These are phyloP conservation scores for Pachyrhizus erosus DNA, from an alignment of 306 rosid species.

Conservation along the genomic window DNA sequence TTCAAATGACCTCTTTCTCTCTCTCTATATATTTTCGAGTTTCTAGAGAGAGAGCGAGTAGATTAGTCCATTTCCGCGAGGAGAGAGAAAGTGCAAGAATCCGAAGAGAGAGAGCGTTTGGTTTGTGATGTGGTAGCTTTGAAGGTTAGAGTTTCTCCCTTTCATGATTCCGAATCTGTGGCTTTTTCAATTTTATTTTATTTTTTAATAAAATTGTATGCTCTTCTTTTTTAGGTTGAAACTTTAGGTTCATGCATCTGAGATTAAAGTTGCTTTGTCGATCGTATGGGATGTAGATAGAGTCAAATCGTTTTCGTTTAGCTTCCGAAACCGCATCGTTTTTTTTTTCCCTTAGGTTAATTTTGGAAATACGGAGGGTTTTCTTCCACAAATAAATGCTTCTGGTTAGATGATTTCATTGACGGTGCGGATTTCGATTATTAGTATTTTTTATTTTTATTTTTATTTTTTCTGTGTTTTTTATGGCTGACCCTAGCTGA, in stretches of 20 bases:
- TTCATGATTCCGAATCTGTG: conserved; percentile 64
- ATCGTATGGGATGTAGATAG: conserved; percentile 46
- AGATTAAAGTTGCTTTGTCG: conserved; percentile 71
- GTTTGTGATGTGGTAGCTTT: conserved; percentile 52
- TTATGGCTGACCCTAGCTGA: conserved; percentile 40
- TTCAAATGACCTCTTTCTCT: conserved; percentile 52
- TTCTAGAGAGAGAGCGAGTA: conserved; percentile 55
- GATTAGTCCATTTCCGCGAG: conserved; percentile 53
- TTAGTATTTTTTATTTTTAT: neutral
- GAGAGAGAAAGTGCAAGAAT: conserved; percentile 59
- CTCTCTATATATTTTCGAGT: conserved; percentile 46
- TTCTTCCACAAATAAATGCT: conserved; percentile 45
- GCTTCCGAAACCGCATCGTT: conserved; percentile 43
- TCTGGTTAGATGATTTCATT: conserved; percentile 50
- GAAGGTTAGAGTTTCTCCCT: conserved; percentile 66
- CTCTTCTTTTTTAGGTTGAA: conserved; percentile 24
- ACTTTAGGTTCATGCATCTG: conserved; percentile 71
- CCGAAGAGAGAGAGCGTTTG: conserved; percentile 8
- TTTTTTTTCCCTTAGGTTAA: conserved; percentile 30
- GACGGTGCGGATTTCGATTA: conserved; percentile 45
- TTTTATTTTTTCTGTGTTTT: conserved; percentile 32
- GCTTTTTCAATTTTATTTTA: conserved; percentile 37
- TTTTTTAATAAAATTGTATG: neutral
- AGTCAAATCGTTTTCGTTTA: conserved; percentile 46
- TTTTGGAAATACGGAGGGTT: conserved; percentile 45